phyloP scores from a whole-genome alignment of 2,329 filamentous ascomycete species.

The Davidsoniella eucalypti region DNA sequence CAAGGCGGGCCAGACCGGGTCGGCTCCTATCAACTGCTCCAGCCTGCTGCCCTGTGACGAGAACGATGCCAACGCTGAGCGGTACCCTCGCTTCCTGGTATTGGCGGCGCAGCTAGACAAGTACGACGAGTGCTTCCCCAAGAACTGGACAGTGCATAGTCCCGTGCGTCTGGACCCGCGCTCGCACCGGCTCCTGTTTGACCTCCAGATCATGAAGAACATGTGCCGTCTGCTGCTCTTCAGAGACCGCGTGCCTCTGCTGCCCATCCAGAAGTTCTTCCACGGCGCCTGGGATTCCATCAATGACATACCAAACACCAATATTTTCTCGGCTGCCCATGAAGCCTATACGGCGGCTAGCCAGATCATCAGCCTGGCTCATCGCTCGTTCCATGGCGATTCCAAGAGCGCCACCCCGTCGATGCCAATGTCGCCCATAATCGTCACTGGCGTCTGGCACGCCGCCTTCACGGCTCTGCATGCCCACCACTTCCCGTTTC shows the following conservation, averaged over 20 bases:
- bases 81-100: neutral
- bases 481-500: slow-evolving; percentile 7
- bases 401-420: neutral
- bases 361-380: neutral
- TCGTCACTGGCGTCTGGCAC: slow-evolving; percentile 1
- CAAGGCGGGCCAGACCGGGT: too few species aligned
- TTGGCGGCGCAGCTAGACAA: neutral
- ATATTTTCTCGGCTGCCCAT: neutral
- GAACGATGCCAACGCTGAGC: too few species aligned
- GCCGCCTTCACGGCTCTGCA: neutral
- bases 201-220: neutral
- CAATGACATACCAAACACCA: neutral
- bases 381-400: neutral
- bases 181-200: neutral
- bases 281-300: neutral
- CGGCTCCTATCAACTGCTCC: neutral
- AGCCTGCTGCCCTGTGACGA: too few species aligned
- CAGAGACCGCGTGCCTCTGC: slow-evolving; percentile 1
- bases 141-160: neutral
- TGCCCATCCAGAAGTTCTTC: neutral
- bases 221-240: slow-evolving; percentile 1
- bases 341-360: neutral
- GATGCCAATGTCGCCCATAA: neutral
- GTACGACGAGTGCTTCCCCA: neutral
- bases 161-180: neutral